Base-by-base conservation (phyloP, 2,329 filamentous ascomycete genomes). In the Diplodia intermedia region DNA sequence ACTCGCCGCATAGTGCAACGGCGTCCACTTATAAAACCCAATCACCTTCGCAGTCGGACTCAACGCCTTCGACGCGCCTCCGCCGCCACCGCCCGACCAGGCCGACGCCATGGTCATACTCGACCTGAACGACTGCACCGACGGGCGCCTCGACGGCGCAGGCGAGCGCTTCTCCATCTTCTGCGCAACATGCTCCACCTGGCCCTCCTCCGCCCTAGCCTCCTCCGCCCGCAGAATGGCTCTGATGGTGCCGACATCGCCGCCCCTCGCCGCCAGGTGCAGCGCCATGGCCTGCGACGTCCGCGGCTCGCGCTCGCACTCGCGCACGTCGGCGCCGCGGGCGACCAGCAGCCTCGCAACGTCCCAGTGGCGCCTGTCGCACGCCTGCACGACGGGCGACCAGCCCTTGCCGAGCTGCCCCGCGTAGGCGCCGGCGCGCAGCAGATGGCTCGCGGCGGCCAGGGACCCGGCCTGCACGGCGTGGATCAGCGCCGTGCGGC, bases 21-120 rank as follows among this genome's bases (percentile, higher is more conserved):
- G 60, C 9, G 60, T 63, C 60, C 60, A 63, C 60, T 18, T 26
- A 5, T 52, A 63, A n/a, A 63, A 63, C 9, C 60, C 60, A 18
- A 52, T 26, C 29, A 18, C 7, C 60, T 20, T 7, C 14, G 4
- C 60, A 1, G 47, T 52, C n/a, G 43, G 36, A 40, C 20, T 38
- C 9, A 8, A 1, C 9, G 43, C 36, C 56, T 47, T 43, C 8
- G 20, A n/a, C 20, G 18, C 54, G 31, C 23, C 23, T 31, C 5
- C 31, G 8, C 31, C 31, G 8, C 31, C 31, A 8, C 31, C 31
- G 31, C 18, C 52, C 12, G 52, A 55, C 33, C 9, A 38, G 18
- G 3, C 12, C n/a, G 54, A 57, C 4, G 18, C 33, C 7, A 40
- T 8, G 9, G 54, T 55, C 29, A 36, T 5, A 4, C 6, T 26